Conservation (phyloP, 2,329 filamentous ascomycete genomes). For the Aspergillus pseudotamarii region DNA sequence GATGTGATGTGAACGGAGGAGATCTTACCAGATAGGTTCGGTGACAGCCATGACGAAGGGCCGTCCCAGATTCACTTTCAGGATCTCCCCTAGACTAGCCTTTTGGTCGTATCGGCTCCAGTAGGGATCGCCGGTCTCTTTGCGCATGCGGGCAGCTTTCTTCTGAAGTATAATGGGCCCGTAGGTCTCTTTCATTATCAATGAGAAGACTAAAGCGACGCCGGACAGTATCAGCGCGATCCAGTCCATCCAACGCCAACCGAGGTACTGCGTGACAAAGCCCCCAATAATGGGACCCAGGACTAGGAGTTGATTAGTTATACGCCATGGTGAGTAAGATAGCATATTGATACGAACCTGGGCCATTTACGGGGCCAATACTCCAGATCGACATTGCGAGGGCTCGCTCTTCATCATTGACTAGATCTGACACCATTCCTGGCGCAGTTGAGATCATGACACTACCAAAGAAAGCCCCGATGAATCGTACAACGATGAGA, state of each 20-base stretch:
- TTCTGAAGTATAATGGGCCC: slow-evolving; percentile 69
- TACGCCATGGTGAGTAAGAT: not conserved
- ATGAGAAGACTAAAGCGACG: slow-evolving; percentile 61
- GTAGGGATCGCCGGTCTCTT: slow-evolving; percentile 71
- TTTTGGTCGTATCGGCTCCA: slow-evolving; percentile 81
- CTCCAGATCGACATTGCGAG: slow-evolving; percentile 82
- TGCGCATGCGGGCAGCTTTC: slow-evolving; percentile 65
- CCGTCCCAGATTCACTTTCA: slow-evolving; percentile 75
- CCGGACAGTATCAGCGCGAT: slow-evolving; percentile 73
- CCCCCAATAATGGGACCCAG: slow-evolving; percentile 76
- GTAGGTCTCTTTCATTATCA: slow-evolving; percentile 73
- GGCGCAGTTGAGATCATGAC: slow-evolving; percentile 84
- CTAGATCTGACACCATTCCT: slow-evolving; percentile 80
- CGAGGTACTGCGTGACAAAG: slow-evolving; percentile 69
- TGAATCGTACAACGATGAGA: slow-evolving; percentile 73
- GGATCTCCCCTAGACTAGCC: slow-evolving; percentile 63
- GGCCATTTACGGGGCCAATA: slow-evolving; percentile 83
- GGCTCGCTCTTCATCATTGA: slow-evolving; percentile 76
- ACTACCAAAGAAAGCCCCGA: slow-evolving; percentile 73
- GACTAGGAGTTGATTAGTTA: slow-evolving; percentile 27
- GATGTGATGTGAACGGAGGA: not conserved
- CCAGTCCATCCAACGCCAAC: slow-evolving; percentile 90
- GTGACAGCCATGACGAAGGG: slow-evolving; percentile 77
- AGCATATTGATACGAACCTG: slow-evolving; percentile 32
- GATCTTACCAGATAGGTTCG: slow-evolving; percentile 76